Conservation (phyloP, 2,329 filamentous ascomycete species). For the Massarina eburnea region DNA sequence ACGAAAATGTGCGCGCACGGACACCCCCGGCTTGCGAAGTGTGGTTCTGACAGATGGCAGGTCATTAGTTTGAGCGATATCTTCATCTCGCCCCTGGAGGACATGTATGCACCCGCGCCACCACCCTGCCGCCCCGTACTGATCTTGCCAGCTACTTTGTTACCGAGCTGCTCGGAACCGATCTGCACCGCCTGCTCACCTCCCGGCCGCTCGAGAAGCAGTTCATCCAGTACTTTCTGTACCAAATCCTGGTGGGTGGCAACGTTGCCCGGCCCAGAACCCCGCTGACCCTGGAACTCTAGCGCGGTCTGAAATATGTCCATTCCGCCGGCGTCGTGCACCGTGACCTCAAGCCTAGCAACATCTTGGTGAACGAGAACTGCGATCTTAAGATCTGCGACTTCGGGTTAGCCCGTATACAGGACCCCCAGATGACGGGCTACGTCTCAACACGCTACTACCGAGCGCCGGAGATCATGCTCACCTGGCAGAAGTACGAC, state of each 20-base stretch:
- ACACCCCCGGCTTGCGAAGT: not conserved
- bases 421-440: conserved; percentile 99
- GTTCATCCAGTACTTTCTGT: conserved; percentile 99
- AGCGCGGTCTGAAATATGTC: conserved; percentile 98
- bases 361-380: conserved; percentile 99
- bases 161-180: conserved; percentile 94
- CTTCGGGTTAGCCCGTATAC: conserved; percentile 94
- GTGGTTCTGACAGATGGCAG: conserved; percentile 43
- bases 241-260: conserved; percentile 87
- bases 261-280: conserved; percentile 61
- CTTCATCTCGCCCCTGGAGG: conserved; percentile 97
- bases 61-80: conserved; percentile 99
- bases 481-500: conserved; percentile 99
- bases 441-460: conserved; percentile 99
- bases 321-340: conserved; percentile 98
- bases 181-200: conserved; percentile 91
- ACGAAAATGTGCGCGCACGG: conserved; percentile 77
- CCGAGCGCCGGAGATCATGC: conserved; percentile 98
- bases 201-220: conserved; percentile 97
- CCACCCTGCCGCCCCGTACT: conserved; percentile 10
- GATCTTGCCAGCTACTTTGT: conserved; percentile 78
- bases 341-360: conserved; percentile 96
- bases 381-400: conserved; percentile 99
- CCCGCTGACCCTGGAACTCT: conserved; percentile 26
- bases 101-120: conserved; percentile 69